Conservation (phyloP, 306 rosid genomes). For the Crotalaria pallida region DNA sequence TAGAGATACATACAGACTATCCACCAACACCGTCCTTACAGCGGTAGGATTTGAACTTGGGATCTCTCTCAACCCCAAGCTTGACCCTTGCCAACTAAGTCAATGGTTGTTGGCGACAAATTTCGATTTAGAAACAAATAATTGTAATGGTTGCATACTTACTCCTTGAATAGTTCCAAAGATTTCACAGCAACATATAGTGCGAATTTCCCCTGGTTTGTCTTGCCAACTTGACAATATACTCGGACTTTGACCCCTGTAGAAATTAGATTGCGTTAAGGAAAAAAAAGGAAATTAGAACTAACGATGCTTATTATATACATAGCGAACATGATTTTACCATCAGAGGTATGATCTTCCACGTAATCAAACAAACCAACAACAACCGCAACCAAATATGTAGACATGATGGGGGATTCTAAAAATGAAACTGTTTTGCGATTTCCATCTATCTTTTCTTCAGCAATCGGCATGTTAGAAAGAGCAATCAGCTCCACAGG, state of each 20-base stretch:
- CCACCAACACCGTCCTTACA: no score
- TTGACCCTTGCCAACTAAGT: no score
- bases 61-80: no score
- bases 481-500: conserved; percentile 74
- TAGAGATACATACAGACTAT: no score
- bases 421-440: conserved; percentile 59
- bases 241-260: conserved; percentile 89
- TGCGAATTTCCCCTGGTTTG: conserved; percentile 82
- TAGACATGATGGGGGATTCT: conserved; percentile 92
- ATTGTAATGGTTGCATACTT: conserved; percentile 24
- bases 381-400: conserved; percentile 88
- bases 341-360: conserved; percentile 83
- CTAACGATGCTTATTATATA: not conserved
- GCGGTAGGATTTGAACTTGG: no score
- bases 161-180: conserved; percentile 71
- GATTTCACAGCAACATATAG: conserved; percentile 73
- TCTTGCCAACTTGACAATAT: conserved; percentile 84
- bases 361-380: conserved; percentile 87
- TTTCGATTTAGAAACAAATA: not conserved
- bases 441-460: conserved; percentile 58
- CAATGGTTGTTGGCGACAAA: no score
- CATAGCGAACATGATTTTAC: conserved; percentile 35
- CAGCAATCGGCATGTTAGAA: conserved; percentile 84
- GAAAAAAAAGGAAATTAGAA: not conserved
- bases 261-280: conserved; percentile 17